Evolutionary conservation across 2,329 filamentous ascomycete species (phyloP).

Genomic region (Trichoderma atroviride): DNA sequence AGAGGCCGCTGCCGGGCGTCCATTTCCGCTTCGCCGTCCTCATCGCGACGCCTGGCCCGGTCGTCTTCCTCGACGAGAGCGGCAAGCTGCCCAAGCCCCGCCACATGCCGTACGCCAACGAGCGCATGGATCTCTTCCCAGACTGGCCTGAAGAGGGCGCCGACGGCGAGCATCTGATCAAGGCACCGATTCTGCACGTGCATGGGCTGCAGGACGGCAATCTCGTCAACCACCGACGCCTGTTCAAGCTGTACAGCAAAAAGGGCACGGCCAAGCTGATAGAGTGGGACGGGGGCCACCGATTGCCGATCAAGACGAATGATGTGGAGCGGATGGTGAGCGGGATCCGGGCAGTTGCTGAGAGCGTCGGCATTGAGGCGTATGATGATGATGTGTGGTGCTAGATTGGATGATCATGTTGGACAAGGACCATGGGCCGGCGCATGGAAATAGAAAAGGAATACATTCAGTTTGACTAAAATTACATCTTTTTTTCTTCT

Average conservation of each 20-base stretch:
- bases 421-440: not conserved
- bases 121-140: conserved; percentile 33
- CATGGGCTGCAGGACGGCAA: conserved; percentile 63
- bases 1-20: conserved; percentile 29
- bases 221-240: conserved; percentile 50
- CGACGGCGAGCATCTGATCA: conserved; percentile 37
- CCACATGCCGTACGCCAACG: conserved; percentile 33
- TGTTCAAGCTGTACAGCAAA: conserved; percentile 64
- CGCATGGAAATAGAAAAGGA: not conserved
- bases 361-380: conserved; percentile 20
- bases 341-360: conserved; percentile 36
- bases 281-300: conserved; percentile 74
- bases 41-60: conserved; percentile 41
- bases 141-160: conserved; percentile 50
- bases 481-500: no score
- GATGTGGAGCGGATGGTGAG: conserved; percentile 58
- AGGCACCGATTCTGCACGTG: conserved; percentile 42
- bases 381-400: not conserved
- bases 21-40: conserved; percentile 42
- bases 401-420: not conserved
- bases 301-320: conserved; percentile 67
- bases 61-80: conserved; percentile 42
- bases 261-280: conserved; percentile 57
- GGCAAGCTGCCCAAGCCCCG: conserved; percentile 55
- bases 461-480: not conserved